Conservation (phyloP, 768 basidiomycete species). For the Hygrocybe coccinea region DNA sequence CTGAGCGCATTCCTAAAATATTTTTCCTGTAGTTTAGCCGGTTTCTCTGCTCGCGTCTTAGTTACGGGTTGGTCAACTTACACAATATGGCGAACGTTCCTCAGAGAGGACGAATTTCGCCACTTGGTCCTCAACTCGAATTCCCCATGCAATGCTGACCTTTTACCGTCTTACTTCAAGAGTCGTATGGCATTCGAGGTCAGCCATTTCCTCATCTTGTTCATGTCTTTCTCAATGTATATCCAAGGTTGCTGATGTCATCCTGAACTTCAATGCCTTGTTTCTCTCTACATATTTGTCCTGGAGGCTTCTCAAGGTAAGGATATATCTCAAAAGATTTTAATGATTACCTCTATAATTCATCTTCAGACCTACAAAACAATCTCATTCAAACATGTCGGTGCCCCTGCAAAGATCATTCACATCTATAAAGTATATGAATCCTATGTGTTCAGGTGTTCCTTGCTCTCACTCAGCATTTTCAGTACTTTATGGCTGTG, state of each 20-base stretch:
- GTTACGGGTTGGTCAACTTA: slow-evolving; percentile 50
- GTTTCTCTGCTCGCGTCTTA: slow-evolving; percentile 43
- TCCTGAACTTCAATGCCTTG: slow-evolving; percentile 42
- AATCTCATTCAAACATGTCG: slow-evolving; percentile 48
- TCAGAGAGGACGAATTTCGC: slow-evolving; percentile 31
- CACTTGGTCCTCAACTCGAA: slow-evolving; percentile 35
- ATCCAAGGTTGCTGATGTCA: slow-evolving; percentile 44
- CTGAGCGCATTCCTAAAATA: background rate
- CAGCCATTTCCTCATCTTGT: background rate
- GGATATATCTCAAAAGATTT: background rate
- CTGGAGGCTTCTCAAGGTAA: slow-evolving; percentile 41
- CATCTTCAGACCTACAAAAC: slow-evolving; percentile 38
- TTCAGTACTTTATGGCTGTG: slow-evolving; percentile 50
- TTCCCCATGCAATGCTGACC: slow-evolving; percentile 46
- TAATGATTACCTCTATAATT: background rate
- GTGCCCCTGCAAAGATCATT: slow-evolving; percentile 47
- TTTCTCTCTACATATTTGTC: slow-evolving; percentile 41
- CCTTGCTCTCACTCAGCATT: background rate
- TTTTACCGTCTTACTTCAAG: slow-evolving; percentile 43
- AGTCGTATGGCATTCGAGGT: slow-evolving; percentile 43
- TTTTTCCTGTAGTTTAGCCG: slow-evolving; percentile 37
- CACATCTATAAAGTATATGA: slow-evolving; percentile 44
- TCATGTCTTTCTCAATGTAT: background rate
- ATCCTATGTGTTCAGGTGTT: background rate
- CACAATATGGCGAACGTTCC: slow-evolving; percentile 42